Conservation (phyloP, 108 stramenopile species). For the Poteriospumella lacustris region DNA sequence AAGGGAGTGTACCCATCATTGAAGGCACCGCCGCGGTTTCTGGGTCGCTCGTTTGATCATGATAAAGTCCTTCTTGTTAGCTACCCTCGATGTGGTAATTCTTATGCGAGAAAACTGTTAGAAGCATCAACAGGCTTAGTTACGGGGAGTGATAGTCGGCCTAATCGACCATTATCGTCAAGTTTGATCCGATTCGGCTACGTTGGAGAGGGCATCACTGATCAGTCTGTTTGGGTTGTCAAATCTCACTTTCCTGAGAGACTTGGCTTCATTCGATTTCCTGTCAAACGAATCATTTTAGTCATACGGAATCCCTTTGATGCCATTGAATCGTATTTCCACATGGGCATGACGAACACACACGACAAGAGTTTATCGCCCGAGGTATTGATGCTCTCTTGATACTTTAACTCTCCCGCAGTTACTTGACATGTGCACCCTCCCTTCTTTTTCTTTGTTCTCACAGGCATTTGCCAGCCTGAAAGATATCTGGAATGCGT, state of each 20-base stretch:
- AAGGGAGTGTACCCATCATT: neutral
- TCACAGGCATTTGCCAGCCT: conserved; percentile 1
- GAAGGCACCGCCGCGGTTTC: neutral
- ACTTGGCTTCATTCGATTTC: conserved; percentile 60
- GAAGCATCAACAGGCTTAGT: conserved; percentile 68
- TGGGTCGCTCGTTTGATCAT: neutral
- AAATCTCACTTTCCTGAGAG: conserved; percentile 96
- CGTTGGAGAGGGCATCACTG: conserved; percentile 64
- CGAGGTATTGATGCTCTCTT: neutral
- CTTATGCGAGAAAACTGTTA: conserved; percentile 66
- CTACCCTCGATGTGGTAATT: conserved; percentile 84
- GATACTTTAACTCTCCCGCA: neutral
- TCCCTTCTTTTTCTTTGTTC: neutral
- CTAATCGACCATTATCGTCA: conserved; percentile 58
- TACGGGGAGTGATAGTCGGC: conserved; percentile 86
- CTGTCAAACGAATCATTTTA: conserved; percentile 62
- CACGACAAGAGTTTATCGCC: conserved; percentile 60
- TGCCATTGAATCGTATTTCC: conserved; percentile 90
- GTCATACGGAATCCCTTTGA: conserved; percentile 92
- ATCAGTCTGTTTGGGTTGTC: conserved; percentile 69
- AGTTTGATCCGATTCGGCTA: conserved; percentile 21
- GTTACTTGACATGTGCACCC: neutral
- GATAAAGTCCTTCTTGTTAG: conserved; percentile 56
- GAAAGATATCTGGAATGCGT: neutral
- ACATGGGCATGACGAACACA: conserved; percentile 85